Base-by-base conservation (phyloP, 306 rosid species). In the Begonia fuchsioides region DNA sequence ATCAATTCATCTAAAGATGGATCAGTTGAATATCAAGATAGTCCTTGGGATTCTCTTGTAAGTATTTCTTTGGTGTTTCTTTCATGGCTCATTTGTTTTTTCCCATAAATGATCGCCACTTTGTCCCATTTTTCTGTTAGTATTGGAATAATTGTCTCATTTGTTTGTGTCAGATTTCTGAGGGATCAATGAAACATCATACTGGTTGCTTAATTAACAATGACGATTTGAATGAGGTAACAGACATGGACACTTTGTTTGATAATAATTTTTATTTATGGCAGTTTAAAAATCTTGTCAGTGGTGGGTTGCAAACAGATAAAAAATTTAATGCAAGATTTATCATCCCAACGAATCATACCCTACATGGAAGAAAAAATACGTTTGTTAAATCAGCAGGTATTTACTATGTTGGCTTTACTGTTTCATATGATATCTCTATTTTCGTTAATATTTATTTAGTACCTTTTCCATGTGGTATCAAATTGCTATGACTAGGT, bases 341-440 rank as follows among this genome's bases (percentile, higher is more conserved):
- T 92, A 38, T 71, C 94, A 15, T 77, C 98, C 44, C 82, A 79
- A 63, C 81, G 77, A 76, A 71, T 92, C 67, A 85, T 92, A 71
- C 98, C 96, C 35, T 70, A 63, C 66, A 92, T 92, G 96, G 98
- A 92, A 77, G 93, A 82, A 73, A 85, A 79, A 55, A 79, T 92
- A 48, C 96, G 96, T 18, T 54, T 55, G 54, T 93, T 92, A 61
- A 85, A 92, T 72, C 96, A 92, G 52, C 96, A 92, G 93, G 98
- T 85, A 47, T 58, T 12, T 60, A 44, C 13, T 50, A 41, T 49
- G 39, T 38, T 49, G n/a, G 35, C 35, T 26, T 26, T 0, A 26
- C 35, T 26, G 35, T 26, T 26, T 2, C 35, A 26, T 26, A 26
- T 26, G 8, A 26, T 26, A 26, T 41, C 45, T 58, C 60, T 55